phyloP scores from a whole-genome alignment of 164 flowering plant species.

The Sedum album region DNA sequence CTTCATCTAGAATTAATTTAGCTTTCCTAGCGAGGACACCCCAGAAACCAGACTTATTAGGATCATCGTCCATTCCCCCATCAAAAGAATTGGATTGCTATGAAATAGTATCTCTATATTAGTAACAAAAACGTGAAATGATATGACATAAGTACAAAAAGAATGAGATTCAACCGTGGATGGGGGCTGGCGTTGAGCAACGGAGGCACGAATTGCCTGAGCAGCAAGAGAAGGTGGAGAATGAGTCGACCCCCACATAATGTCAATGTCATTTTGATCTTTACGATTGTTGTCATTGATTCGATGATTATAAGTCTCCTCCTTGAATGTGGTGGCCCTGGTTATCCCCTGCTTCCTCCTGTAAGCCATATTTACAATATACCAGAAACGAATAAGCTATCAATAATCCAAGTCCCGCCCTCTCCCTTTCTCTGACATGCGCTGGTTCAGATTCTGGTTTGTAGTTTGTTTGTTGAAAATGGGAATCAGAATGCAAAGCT shows the following conservation, averaged over 20 bases:
- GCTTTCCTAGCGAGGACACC: conserved; percentile 86
- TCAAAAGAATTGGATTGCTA: background rate
- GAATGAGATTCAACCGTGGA: conserved; percentile 14
- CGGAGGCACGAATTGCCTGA: conserved; percentile 82
- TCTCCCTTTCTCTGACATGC: background rate
- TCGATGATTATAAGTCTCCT: conserved; percentile 22
- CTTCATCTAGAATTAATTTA: conserved; percentile 77
- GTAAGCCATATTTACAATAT: conserved; percentile 26
- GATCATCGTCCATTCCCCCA: background rate
- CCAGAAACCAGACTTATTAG: conserved; percentile 55
- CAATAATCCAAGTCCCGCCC: too few relatives aligned
- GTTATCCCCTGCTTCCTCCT: conserved; percentile 39
- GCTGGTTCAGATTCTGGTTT: background rate
- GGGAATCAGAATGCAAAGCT: background rate
- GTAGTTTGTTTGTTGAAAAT: background rate
- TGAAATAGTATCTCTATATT: background rate
- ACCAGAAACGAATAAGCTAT: background rate
- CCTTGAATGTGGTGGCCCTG: conserved; percentile 37
- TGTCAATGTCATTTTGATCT: background rate
- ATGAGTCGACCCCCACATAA: conserved; percentile 16
- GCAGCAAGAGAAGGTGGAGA: conserved; percentile 47
- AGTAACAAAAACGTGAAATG: conserved; percentile 7
- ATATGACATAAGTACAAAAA: conserved; percentile 4
- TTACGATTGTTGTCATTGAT: background rate
- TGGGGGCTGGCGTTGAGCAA: conserved; percentile 52